Percentiles rank a stretch among this genome's conserved stretches.
These are phyloP conservation scores for Trametes sanguinea DNA, from an alignment of 768 basidiomycete species.

Conservation along the genomic window DNA sequence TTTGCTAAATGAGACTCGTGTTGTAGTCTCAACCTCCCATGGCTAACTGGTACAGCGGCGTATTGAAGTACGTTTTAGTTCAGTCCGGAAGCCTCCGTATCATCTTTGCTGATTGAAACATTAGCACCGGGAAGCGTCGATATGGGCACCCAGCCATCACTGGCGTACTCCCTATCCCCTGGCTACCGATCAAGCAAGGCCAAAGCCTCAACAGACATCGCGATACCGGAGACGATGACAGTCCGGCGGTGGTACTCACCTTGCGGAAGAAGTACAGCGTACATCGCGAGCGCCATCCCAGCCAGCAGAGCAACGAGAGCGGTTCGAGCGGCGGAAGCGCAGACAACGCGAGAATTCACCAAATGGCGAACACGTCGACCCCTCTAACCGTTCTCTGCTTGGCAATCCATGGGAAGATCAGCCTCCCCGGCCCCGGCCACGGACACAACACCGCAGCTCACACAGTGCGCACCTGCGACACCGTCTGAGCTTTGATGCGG, in stretches of 20 bases:
- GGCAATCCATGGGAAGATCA: conserved; percentile 65
- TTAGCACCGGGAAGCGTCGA: conserved; percentile 88
- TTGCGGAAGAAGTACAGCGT: conserved; percentile 71
- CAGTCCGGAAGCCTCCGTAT: not conserved
- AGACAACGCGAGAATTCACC: not conserved
- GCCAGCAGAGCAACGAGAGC: conserved; percentile 16
- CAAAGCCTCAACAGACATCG: conserved; percentile 35
- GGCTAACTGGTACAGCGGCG: conserved; percentile 92
- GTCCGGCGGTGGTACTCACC: conserved; percentile 78
- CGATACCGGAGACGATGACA: conserved; percentile 41
- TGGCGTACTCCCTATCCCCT: conserved; percentile 91
- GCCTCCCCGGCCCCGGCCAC: conserved; percentile 34
- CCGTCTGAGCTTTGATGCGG: conserved; percentile 81
- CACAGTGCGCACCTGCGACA: conserved; percentile 42
- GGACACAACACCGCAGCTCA: conserved; percentile 6
- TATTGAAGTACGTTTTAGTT: conserved; percentile 67
- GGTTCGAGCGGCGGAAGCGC: not conserved
- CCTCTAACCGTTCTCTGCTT: conserved; percentile 17
- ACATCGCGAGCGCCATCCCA: conserved; percentile 25
- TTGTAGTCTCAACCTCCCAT: conserved; percentile 91
- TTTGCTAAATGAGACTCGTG: conserved; percentile 10
- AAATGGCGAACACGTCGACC: conserved; percentile 7
- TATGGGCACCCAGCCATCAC: conserved; percentile 95
- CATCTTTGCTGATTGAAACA: conserved; percentile 6
- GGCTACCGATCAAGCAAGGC: conserved; percentile 85